Percentiles rank a stretch among this genome's conserved stretches.
These are phyloP conservation scores for Infundibulicybe gibba DNA, from an alignment of 768 basidiomycete species.

Conservation along the genomic window DNA sequence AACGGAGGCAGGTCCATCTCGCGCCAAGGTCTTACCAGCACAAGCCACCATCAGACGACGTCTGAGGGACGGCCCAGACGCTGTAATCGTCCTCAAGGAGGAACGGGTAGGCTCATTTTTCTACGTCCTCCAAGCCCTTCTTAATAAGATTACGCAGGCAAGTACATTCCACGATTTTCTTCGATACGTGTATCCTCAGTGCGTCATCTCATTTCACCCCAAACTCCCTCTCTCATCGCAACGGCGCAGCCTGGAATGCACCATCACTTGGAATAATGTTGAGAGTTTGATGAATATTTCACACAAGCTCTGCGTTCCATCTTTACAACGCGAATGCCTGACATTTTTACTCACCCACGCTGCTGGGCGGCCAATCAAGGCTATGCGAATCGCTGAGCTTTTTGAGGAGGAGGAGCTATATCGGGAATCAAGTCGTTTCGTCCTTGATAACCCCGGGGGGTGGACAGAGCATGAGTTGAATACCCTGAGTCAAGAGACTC, in stretches of 20 bases:
- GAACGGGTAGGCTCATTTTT: conserved; percentile 56
- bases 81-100: conserved; percentile 86
- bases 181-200: conserved; percentile 93
- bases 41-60: conserved; percentile 38
- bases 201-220: conserved; percentile 20
- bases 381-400: conserved; percentile 87
- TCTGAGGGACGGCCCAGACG: conserved; percentile 59
- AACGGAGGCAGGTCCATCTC: background rate
- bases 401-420: conserved; percentile 90
- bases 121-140: background rate
- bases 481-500: conserved; percentile 77
- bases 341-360: conserved; percentile 90
- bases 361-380: conserved; percentile 89
- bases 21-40: conserved; percentile 23
- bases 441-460: conserved; percentile 88
- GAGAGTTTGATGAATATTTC: conserved; percentile 89
- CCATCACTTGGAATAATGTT: conserved; percentile 94
- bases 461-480: conserved; percentile 79
- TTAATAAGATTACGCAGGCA: conserved; percentile 39
- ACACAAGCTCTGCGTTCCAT: conserved; percentile 81
- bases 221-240: too few species aligned
- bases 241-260: conserved; percentile 69
- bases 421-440: conserved; percentile 87
- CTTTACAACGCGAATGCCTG: conserved; percentile 78
- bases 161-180: conserved; percentile 91